phyloP scores from a whole-genome alignment of 345 rosid species.

The Alliaria petiolata region DNA sequence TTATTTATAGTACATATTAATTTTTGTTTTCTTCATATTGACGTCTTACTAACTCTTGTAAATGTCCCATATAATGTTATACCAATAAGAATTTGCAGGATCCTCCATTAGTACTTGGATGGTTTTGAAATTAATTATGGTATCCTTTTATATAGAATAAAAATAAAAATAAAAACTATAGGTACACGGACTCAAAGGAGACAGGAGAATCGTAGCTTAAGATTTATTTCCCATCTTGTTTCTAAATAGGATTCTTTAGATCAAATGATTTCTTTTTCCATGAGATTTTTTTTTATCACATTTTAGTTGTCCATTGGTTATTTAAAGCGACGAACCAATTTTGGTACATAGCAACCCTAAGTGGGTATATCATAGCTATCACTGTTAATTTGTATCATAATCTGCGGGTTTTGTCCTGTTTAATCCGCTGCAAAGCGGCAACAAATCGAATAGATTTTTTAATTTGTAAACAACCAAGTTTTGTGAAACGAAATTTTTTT shows the following conservation, averaged over 20 bases:
- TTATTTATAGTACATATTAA: too few species aligned
- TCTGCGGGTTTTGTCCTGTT: too few species aligned
- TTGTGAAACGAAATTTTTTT: too few species aligned
- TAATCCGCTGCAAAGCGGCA: too few species aligned
- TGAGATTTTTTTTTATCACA: neutral
- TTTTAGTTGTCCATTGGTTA: constrained; percentile 1
- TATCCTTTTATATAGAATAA: neutral
- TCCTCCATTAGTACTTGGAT: constrained; percentile 3
- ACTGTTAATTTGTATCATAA: too few species aligned
- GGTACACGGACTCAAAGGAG: constrained; percentile 33
- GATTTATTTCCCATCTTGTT: constrained; percentile 19
- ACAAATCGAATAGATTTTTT: too few species aligned
- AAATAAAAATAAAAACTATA: neutral
- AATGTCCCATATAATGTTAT: too few species aligned
- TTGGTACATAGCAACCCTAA: constrained; percentile 23
- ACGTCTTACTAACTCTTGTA: too few species aligned
- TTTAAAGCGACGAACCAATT: constrained; percentile 1
- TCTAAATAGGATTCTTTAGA: constrained; percentile 16
- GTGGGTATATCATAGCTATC: too few species aligned
- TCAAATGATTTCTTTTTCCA: neutral
- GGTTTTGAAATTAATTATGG: neutral
- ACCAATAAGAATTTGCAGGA: too few species aligned
- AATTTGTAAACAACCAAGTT: too few species aligned
- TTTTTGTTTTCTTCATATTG: too few species aligned
- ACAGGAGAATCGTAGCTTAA: constrained; percentile 26